These are phyloP conservation scores for Amanita molliuscula DNA, from an alignment of 768 basidiomycete species.

Conservation along the genomic window DNA sequence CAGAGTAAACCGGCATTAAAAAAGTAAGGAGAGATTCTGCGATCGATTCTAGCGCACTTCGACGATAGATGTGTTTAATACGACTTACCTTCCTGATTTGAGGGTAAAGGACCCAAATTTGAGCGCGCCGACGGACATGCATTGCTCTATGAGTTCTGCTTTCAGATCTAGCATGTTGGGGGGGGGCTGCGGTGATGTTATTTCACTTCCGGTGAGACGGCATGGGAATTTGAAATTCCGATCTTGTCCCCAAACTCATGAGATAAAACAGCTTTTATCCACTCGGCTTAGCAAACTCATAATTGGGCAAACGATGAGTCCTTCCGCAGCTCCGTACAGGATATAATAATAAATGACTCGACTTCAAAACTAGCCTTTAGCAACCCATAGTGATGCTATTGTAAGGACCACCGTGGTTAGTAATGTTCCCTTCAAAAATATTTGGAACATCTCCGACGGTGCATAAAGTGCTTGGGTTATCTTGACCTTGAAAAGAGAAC, in stretches of 20 bases:
- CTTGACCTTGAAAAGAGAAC: constrained; percentile 34
- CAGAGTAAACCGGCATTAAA: constrained; percentile 91
- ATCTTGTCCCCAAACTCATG: too few relatives aligned
- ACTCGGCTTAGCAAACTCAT: too few relatives aligned
- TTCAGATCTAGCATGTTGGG: constrained; percentile 7
- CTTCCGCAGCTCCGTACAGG: too few relatives aligned
- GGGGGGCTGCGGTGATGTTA: not conserved
- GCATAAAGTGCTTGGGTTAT: constrained; percentile 45
- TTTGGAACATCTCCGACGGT: constrained; percentile 41
- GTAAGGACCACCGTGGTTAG: constrained; percentile 35
- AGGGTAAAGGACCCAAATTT: constrained; percentile 89
- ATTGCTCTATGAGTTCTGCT: constrained; percentile 51
- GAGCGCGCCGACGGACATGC: constrained; percentile 62
- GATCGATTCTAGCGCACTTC: constrained; percentile 8
- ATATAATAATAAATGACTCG: too few relatives aligned
- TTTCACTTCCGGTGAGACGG: too few relatives aligned
- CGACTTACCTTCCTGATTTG: constrained; percentile 83
- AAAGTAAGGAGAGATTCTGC: constrained; percentile 87
- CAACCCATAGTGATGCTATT: not conserved
- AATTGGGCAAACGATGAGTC: too few relatives aligned
- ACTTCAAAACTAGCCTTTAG: not conserved
- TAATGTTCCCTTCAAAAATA: constrained; percentile 30
- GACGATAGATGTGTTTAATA: not conserved
- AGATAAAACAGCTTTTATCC: too few relatives aligned
- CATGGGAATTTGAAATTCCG: too few relatives aligned